Evolutionary conservation across 176 grass and related monocot species (phyloP).

Genomic region (Musa acuminata): DNA sequence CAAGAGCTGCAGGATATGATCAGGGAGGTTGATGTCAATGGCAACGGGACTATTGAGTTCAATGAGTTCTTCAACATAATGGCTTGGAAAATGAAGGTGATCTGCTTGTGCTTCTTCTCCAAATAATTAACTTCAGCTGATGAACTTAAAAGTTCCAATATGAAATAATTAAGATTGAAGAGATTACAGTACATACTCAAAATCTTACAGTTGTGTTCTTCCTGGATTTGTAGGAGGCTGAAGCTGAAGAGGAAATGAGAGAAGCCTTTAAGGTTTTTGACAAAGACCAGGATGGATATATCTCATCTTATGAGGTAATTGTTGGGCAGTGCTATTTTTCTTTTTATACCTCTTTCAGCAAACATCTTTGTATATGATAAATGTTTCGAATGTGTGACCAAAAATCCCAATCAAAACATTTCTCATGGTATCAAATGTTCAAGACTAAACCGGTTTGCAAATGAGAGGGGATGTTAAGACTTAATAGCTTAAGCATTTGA

Average conservation of each 20-base stretch:
- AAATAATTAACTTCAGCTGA: too few relatives aligned
- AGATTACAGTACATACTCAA: too few relatives aligned
- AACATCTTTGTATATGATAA: too few relatives aligned
- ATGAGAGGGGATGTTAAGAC: too few relatives aligned
- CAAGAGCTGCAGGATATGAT: slow-evolving; percentile 47
- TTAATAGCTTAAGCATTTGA: too few relatives aligned
- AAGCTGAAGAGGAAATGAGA: slow-evolving; percentile 17
- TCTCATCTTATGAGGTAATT: slow-evolving; percentile 18
- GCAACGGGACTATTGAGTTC: slow-evolving; percentile 23
- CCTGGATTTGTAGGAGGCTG: slow-evolving; percentile 1
- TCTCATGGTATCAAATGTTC: too few relatives aligned
- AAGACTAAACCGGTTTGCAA: too few relatives aligned
- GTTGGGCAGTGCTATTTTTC: background rate
- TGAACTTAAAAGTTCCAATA: too few relatives aligned
- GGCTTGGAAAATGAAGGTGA: slow-evolving; percentile 5
- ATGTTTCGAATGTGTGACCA: too few relatives aligned
- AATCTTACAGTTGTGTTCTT: background rate
- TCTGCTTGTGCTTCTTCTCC: background rate
- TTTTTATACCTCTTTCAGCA: too few relatives aligned
- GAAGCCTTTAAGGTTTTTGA: slow-evolving; percentile 21
- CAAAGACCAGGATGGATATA: slow-evolving; percentile 17
- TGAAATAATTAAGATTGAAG: too few relatives aligned
- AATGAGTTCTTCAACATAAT: slow-evolving; percentile 8
- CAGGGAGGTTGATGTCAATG: slow-evolving; percentile 29
- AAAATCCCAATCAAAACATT: too few relatives aligned